Percentiles rank a stretch among this genome's conserved stretches.
Conservation (phyloP, 1,139 yeast genomes). For the Candida labiduridarum region DNA sequence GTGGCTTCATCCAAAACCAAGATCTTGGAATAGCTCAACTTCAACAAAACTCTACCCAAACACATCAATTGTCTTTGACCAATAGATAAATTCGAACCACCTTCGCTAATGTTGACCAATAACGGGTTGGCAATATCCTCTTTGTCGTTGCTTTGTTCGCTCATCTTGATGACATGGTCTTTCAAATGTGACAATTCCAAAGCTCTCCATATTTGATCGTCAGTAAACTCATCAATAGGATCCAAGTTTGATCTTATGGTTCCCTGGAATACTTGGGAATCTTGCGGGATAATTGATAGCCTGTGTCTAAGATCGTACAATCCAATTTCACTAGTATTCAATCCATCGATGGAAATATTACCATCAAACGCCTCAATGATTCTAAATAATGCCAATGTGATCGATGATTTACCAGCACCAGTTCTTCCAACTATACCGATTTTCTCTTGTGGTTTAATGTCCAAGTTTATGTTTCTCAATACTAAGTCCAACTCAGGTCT, state of each 20-base stretch:
- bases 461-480: slow-evolving; percentile 67
- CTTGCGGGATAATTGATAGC: slow-evolving; percentile 93
- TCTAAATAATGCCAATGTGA: slow-evolving; percentile 87
- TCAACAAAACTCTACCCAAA: slow-evolving; percentile 35
- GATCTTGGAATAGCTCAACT: slow-evolving; percentile 54
- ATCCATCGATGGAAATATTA: slow-evolving; percentile 68
- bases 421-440: slow-evolving; percentile 96
- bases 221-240: slow-evolving; percentile 70
- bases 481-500: slow-evolving; percentile 84
- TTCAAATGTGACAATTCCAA: slow-evolving; percentile 84
- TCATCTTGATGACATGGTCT: slow-evolving; percentile 68
- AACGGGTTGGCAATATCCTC: slow-evolving; percentile 49
- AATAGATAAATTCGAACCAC: slow-evolving; percentile 39
- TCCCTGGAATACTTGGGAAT: slow-evolving; percentile 95
- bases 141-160: slow-evolving; percentile 19
- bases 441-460: slow-evolving; percentile 77
- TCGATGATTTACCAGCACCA: slow-evolving; percentile 95
- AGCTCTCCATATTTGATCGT: slow-evolving; percentile 83
- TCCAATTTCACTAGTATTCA: slow-evolving; percentile 74
- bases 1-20: slow-evolving; percentile 82
- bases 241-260: slow-evolving; percentile 86
- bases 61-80: slow-evolving; percentile 43
- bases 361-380: slow-evolving; percentile 84
- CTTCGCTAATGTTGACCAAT: slow-evolving; percentile 57
- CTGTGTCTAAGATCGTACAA: slow-evolving; percentile 81